These are phyloP conservation scores for Suhomyces kunorum DNA, from an alignment of 1,139 yeast genomes.

Conservation along the genomic window DNA sequence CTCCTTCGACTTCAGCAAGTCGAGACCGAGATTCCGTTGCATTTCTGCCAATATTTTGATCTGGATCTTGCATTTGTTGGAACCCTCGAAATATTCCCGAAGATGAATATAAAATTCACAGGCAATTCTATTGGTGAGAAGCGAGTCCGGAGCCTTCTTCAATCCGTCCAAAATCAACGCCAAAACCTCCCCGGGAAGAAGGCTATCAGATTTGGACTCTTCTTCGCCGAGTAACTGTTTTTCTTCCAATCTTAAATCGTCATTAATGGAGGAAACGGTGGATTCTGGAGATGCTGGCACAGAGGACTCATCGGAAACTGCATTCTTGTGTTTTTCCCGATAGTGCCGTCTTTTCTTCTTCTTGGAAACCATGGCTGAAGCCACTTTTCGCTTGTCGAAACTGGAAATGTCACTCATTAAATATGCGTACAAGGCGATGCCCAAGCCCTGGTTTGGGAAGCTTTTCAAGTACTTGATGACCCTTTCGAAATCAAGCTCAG, in stretches of 20 bases:
- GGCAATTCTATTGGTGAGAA: slow-evolving; percentile 65
- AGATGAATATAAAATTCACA: slow-evolving; percentile 60
- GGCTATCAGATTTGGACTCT: slow-evolving; percentile 20
- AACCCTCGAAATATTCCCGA: slow-evolving; percentile 65
- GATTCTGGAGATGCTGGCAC: background rate
- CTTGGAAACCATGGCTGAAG: slow-evolving; percentile 15
- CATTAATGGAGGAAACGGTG: background rate
- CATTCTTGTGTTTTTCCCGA: background rate
- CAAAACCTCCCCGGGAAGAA: slow-evolving; percentile 56
- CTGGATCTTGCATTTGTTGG: slow-evolving; percentile 63
- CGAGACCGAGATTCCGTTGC: slow-evolving; percentile 48
- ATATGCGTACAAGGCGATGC: slow-evolving; percentile 61
- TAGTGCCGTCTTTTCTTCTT: slow-evolving; percentile 5
- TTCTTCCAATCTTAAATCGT: slow-evolving; percentile 10
- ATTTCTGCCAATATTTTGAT: slow-evolving; percentile 54
- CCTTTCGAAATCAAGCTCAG: slow-evolving; percentile 48
- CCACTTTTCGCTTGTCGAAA: slow-evolving; percentile 34
- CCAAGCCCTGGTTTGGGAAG: slow-evolving; percentile 66
- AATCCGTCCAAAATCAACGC: slow-evolving; percentile 57
- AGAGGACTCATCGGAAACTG: background rate
- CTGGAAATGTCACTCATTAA: slow-evolving; percentile 70
- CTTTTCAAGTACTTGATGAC: slow-evolving; percentile 52
- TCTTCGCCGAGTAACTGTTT: slow-evolving; percentile 12
- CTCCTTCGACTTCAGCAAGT: slow-evolving; percentile 53
- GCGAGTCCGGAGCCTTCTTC: slow-evolving; percentile 46